These are phyloP conservation scores for Verticillium alfalfae DNA, from an alignment of 2,329 filamentous ascomycete genomes.

Conservation along the genomic window DNA sequence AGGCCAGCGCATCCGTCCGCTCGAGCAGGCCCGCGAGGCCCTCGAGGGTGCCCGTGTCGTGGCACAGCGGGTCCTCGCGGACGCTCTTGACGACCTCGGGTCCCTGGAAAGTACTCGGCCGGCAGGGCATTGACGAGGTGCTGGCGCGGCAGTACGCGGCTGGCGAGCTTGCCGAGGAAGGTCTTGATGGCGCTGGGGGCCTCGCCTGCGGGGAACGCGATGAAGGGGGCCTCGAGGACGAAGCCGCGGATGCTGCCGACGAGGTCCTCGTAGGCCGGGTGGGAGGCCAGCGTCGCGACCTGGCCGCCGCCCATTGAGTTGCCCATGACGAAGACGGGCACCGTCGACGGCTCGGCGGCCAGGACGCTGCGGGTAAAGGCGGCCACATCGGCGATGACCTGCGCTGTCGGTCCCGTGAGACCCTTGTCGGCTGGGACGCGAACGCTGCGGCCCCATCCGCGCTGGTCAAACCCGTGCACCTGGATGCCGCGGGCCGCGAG, in stretches of 20 bases:
- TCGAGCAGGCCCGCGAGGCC: slow-evolving; percentile 74
- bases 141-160: slow-evolving; percentile 59
- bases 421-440: slow-evolving; percentile 58
- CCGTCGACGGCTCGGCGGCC: neutral
- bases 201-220: slow-evolving; percentile 62
- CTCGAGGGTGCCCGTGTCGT: slow-evolving; percentile 82
- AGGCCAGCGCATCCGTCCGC: slow-evolving; percentile 56
- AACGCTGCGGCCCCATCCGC: slow-evolving; percentile 79
- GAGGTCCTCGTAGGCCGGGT: slow-evolving; percentile 45
- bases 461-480: slow-evolving; percentile 75
- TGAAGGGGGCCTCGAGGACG: slow-evolving; percentile 72
- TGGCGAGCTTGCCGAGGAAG: slow-evolving; percentile 59
- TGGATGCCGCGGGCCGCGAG: slow-evolving; percentile 70
- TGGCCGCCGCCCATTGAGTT: slow-evolving; percentile 89
- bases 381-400: slow-evolving; percentile 72
- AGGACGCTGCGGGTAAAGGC: slow-evolving; percentile 63
- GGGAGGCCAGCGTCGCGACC: slow-evolving; percentile 55
- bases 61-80: slow-evolving; percentile 63
- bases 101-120: slow-evolving; percentile 63
- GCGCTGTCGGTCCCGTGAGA: slow-evolving; percentile 65
- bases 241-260: slow-evolving; percentile 63
- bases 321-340: slow-evolving; percentile 77
- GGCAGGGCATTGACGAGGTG: slow-evolving; percentile 65
- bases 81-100: slow-evolving; percentile 53
- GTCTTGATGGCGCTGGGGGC: slow-evolving; percentile 61